These are phyloP conservation scores for Myxozyma vanderwaltii DNA, from an alignment of 805 yeast species.

Conservation along the genomic window DNA sequence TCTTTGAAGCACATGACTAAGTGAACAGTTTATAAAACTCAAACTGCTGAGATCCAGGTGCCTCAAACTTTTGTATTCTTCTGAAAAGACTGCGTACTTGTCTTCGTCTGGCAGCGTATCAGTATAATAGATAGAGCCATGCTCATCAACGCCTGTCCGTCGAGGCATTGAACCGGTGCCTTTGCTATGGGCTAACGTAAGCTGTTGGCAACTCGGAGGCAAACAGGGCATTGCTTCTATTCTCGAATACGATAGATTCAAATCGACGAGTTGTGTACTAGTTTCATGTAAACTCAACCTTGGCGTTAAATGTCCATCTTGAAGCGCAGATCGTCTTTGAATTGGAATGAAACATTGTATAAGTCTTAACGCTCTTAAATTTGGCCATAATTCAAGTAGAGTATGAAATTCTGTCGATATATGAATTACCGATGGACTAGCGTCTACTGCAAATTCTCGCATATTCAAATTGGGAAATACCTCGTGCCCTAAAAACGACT, in stretches of 20 bases:
- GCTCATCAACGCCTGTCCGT: not conserved
- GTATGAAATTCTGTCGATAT: constrained; percentile 5
- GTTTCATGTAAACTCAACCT: not conserved
- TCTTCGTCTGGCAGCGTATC: not conserved
- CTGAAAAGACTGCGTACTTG: not conserved
- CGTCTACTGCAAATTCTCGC: not conserved
- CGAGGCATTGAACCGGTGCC: constrained; percentile 5
- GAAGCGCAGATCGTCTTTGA: not conserved
- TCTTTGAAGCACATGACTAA: not conserved
- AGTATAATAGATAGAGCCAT: not conserved
- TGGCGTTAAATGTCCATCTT: not conserved
- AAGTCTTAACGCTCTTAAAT: constrained; percentile 6
- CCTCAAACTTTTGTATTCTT: not conserved
- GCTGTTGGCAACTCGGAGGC: constrained; percentile 5
- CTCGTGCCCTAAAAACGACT: not conserved
- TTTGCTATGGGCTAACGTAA: not conserved
- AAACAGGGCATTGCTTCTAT: not conserved
- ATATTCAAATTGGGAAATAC: not conserved
- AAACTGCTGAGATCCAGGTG: not conserved
- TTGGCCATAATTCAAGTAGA: constrained; percentile 11
- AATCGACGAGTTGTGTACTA: not conserved
- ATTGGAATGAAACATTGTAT: not conserved
- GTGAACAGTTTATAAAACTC: not conserved
- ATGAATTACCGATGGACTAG: not conserved
- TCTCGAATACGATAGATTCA: not conserved